A percentile compares a stretch with the other conserved stretches of the same genome.
These are phyloP conservation scores for Penicillium olsonii DNA, from an alignment of 2,329 filamentous ascomycete species.

Conservation along the genomic window DNA sequence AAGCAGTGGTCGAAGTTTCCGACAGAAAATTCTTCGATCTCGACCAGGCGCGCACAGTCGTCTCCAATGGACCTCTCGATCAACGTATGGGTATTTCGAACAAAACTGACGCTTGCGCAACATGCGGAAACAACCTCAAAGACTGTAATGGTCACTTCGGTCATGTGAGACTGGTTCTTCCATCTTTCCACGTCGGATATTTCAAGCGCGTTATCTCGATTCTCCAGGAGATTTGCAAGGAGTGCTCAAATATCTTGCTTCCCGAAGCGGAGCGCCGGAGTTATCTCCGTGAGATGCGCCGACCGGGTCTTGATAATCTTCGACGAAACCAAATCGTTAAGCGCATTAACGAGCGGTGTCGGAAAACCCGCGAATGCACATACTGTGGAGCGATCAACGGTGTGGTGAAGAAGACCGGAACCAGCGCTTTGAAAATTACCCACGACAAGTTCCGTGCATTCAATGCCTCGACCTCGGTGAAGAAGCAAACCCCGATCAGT, in stretches of 20 bases:
- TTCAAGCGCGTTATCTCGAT: slow-evolving; percentile 90
- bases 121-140: slow-evolving; percentile 78
- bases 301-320: slow-evolving; percentile 82
- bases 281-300: slow-evolving; percentile 77
- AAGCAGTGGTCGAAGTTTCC: slow-evolving; percentile 92
- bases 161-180: slow-evolving; percentile 84
- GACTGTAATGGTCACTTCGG: slow-evolving; percentile 95
- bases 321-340: slow-evolving; percentile 82
- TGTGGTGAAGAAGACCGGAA: slow-evolving; percentile 83
- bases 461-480: slow-evolving; percentile 83
- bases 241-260: slow-evolving; percentile 81
- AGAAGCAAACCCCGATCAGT: slow-evolving; percentile 78
- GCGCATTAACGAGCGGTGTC: slow-evolving; percentile 83
- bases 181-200: slow-evolving; percentile 94
- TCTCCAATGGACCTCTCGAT: slow-evolving; percentile 83
- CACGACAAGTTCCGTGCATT: slow-evolving; percentile 90
- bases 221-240: slow-evolving; percentile 94
- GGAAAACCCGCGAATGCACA: slow-evolving; percentile 80
- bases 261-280: slow-evolving; percentile 75
- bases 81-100: slow-evolving; percentile 83
- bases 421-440: slow-evolving; percentile 81
- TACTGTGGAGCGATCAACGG: slow-evolving; percentile 83
- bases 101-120: slow-evolving; percentile 76
- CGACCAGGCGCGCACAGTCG: slow-evolving; percentile 73
- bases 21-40: slow-evolving; percentile 92